Evolutionary conservation across 1,284 basidiomycete species (phyloP).

Genomic region (Chondrostereum purpureum): DNA sequence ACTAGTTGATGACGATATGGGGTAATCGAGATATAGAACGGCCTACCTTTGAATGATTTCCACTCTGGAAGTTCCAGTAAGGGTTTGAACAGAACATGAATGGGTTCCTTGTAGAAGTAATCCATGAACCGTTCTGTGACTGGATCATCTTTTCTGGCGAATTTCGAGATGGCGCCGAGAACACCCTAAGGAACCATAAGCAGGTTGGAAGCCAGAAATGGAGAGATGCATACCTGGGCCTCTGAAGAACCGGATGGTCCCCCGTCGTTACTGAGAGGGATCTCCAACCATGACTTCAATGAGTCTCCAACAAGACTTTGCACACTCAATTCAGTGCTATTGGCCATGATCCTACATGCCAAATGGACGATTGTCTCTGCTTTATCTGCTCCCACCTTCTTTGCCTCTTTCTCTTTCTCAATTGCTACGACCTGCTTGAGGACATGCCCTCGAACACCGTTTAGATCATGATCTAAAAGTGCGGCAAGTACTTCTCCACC

Average conservation of each 20-base stretch:
- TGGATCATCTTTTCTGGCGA: constrained; percentile 71
- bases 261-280: constrained; percentile 32
- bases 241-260: constrained; percentile 30
- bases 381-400: constrained; percentile 51
- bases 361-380: constrained; percentile 72
- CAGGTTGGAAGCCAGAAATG: constrained; percentile 10
- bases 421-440: constrained; percentile 72
- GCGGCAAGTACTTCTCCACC: constrained; percentile 85
- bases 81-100: constrained; percentile 73
- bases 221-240: constrained; percentile 25
- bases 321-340: constrained; percentile 79
- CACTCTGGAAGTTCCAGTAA: constrained; percentile 74
- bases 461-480: constrained; percentile 88
- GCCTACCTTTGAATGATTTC: constrained; percentile 53
- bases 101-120: constrained; percentile 85
- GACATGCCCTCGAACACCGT: constrained; percentile 80
- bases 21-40: constrained; percentile 1
- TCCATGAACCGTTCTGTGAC: constrained; percentile 84
- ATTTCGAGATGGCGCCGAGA: constrained; percentile 27
- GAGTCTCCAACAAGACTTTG: constrained; percentile 90
- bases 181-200: constrained; percentile 19
- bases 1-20: constrained; percentile 4
- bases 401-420: constrained; percentile 48
- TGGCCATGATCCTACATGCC: constrained; percentile 72
- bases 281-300: constrained; percentile 80